These are phyloP conservation scores for Monilinia fructigena DNA, from an alignment of 2,329 filamentous ascomycete species.

Conservation along the genomic window DNA sequence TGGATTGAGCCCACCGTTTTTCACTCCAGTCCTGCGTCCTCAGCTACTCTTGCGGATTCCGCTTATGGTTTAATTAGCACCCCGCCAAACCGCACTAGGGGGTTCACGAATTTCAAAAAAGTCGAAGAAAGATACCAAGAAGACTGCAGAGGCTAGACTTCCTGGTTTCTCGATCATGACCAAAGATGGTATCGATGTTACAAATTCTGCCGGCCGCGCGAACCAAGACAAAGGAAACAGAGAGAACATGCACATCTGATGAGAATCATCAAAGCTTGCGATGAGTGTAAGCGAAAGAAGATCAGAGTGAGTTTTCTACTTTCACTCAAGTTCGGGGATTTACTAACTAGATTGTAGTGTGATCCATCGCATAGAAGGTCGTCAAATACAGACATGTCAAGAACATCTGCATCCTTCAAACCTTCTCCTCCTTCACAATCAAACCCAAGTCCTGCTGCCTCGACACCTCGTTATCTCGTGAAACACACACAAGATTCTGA, in stretches of 20 bases:
- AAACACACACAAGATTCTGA: slow-evolving; percentile 28
- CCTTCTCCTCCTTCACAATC: slow-evolving; percentile 26
- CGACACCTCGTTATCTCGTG: slow-evolving; percentile 24
- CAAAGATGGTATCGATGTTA: slow-evolving; percentile 61
- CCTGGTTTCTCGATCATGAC: slow-evolving; percentile 68
- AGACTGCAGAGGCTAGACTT: slow-evolving; percentile 40
- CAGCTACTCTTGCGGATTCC: slow-evolving; percentile 44
- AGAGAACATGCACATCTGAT: slow-evolving; percentile 65
- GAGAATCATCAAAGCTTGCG: slow-evolving; percentile 67
- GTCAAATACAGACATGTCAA: slow-evolving; percentile 32
- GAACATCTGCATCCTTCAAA: slow-evolving; percentile 30
- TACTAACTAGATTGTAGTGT: slow-evolving; percentile 32
- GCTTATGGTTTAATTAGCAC: slow-evolving; percentile 34
- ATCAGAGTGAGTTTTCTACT: slow-evolving; percentile 43
- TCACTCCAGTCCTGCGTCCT: slow-evolving; percentile 46
- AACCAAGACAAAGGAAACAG: slow-evolving; percentile 67
- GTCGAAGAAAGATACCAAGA: slow-evolving; percentile 36
- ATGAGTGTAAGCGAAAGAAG: slow-evolving; percentile 62
- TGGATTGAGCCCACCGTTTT: slow-evolving; percentile 46
- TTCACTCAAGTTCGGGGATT: neutral
- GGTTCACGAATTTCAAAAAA: slow-evolving; percentile 34
- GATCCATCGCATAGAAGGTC: slow-evolving; percentile 37
- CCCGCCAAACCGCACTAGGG: slow-evolving; percentile 26
- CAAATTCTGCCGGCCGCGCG: slow-evolving; percentile 60
- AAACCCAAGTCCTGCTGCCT: slow-evolving; percentile 27